Evolutionary conservation across 2,329 filamentous ascomycete species (phyloP).

Genomic region (Xylariaceae sp.): DNA sequence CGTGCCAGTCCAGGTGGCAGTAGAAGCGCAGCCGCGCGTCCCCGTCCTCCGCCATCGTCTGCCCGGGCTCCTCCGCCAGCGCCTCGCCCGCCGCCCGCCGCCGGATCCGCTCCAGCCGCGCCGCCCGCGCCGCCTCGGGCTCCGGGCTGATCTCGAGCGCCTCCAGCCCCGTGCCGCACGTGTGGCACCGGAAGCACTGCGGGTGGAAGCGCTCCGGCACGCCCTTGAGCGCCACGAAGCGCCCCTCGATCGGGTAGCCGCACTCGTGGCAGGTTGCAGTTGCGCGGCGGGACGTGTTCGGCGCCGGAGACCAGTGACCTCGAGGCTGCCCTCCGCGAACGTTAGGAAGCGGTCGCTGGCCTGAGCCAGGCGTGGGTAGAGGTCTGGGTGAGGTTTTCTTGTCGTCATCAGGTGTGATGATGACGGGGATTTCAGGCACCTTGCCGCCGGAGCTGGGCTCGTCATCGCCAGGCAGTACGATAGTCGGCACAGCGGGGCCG

Average conservation of each 20-base stretch:
- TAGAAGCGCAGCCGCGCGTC: constrained; percentile 76
- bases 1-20: constrained; percentile 98
- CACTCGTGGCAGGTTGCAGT: constrained; percentile 81
- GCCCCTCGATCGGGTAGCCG: constrained; percentile 74
- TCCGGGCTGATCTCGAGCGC: constrained; percentile 95
- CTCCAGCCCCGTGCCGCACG: constrained; percentile 82
- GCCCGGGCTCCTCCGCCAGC: constrained; percentile 53
- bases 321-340: constrained; percentile 34
- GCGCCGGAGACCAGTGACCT: constrained; percentile 54
- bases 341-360: constrained; percentile 22
- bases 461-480: constrained; percentile 28
- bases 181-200: constrained; percentile 82
- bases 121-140: constrained; percentile 62
- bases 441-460: constrained; percentile 2
- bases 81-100: constrained; percentile 51
- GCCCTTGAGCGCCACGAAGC: constrained; percentile 78
- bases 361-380: constrained; percentile 39
- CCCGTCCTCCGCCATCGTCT: constrained; percentile 62
- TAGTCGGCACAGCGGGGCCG: constrained; percentile 32
- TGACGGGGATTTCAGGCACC: constrained; percentile 27
- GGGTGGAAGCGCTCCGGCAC: constrained; percentile 75
- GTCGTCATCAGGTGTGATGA: constrained; percentile 39
- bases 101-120: constrained; percentile 66
- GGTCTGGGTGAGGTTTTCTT: constrained; percentile 31
- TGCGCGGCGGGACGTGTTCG: constrained; percentile 37